phyloP scores from a whole-genome alignment of 257 asterid species.

The Perilla frutescens region DNA sequence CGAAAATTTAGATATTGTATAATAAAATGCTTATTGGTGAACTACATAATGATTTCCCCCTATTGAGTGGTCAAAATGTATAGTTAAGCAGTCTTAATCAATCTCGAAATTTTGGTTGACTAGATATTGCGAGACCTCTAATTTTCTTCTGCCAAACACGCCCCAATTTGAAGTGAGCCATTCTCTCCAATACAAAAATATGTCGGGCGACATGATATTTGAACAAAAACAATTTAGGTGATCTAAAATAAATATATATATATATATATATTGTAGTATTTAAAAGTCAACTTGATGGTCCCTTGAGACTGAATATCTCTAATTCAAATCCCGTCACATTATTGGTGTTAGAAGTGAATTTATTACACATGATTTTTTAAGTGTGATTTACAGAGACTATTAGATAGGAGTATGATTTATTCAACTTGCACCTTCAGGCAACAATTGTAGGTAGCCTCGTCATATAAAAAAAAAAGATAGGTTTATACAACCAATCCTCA shows the following conservation, averaged over 20 bases:
- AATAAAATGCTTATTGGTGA: not conserved
- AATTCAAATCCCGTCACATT: too few relatives aligned
- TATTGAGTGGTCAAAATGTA: constrained; percentile 14
- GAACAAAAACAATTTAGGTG: not conserved
- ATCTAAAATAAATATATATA: not conserved
- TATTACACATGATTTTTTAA: too few relatives aligned
- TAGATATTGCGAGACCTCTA: not conserved
- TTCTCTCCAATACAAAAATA: not conserved
- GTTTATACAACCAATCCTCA: too few relatives aligned
- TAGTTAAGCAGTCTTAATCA: constrained; percentile 35
- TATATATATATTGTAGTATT: not conserved
- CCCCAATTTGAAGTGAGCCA: not conserved
- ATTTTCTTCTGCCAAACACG: constrained; percentile 9
- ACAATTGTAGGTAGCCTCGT: too few relatives aligned
- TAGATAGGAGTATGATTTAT: too few relatives aligned
- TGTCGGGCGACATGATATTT: not conserved
- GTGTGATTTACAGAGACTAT: too few relatives aligned
- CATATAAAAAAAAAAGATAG: too few relatives aligned
- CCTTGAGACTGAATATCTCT: too few relatives aligned
- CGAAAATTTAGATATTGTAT: not conserved
- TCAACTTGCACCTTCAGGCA: too few relatives aligned
- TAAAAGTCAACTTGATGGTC: too few relatives aligned
- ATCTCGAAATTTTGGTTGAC: constrained; percentile 18
- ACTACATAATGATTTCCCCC: constrained; percentile 20
- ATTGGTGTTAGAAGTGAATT: too few relatives aligned